phyloP scores from a whole-genome alignment of 2,329 filamentous ascomycete species.

The Neospermospora avenae region DNA sequence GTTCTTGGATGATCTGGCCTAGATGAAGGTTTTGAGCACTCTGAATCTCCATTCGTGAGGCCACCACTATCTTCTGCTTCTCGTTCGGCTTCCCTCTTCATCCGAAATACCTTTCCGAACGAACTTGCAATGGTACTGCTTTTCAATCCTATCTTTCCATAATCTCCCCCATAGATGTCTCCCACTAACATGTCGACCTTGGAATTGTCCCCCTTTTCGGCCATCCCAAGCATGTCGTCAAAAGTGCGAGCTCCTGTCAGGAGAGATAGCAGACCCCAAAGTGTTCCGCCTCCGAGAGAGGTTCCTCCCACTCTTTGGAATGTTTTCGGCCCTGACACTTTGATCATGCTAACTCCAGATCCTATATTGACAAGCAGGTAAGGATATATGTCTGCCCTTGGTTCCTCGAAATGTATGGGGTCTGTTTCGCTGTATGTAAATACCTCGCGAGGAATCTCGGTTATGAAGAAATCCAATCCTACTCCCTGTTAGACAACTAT shows the following conservation, averaged over 20 bases:
- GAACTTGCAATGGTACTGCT: constrained; percentile 93
- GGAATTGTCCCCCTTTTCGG: constrained; percentile 86
- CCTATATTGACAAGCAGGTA: constrained; percentile 98
- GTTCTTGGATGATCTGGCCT: constrained; percentile 1
- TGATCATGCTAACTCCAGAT: constrained; percentile 94
- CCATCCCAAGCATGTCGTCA: constrained; percentile 93
- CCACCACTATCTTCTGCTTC: constrained; percentile 69
- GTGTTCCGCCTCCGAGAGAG: constrained; percentile 90
- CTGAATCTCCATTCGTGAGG: constrained; percentile 27
- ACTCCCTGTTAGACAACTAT: constrained; percentile 12
- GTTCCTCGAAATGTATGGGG: constrained; percentile 83
- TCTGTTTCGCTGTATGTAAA: constrained; percentile 93
- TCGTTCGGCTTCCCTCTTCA: constrained; percentile 80
- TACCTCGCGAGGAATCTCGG: constrained; percentile 92
- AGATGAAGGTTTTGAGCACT: constrained; percentile 4
- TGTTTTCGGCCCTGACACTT: constrained; percentile 83
- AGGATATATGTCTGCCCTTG: constrained; percentile 81
- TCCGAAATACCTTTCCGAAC: constrained; percentile 94
- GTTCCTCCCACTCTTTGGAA: constrained; percentile 93
- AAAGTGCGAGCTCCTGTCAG: constrained; percentile 94
- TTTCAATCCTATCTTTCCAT: constrained; percentile 94
- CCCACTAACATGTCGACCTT: constrained; percentile 96
- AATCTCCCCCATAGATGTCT: constrained; percentile 95
- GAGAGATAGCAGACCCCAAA: constrained; percentile 91
- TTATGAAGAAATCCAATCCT: constrained; percentile 98